Evolutionary conservation across 1,284 basidiomycete genomes (phyloP).

Genomic region (Amylostereum areolatum): DNA sequence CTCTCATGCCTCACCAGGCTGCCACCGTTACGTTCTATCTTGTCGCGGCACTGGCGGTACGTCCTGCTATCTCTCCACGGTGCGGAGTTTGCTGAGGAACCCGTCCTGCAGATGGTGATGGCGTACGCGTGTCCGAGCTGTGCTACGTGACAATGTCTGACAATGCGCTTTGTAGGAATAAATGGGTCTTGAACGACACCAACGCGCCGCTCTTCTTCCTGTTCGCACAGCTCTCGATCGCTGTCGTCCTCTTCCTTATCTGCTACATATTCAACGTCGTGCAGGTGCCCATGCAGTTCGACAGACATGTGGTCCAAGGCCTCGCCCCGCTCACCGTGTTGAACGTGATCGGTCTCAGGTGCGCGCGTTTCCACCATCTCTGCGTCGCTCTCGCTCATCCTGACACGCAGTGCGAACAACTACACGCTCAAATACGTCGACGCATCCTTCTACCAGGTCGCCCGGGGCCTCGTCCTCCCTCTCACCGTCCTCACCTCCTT

Average conservation of each 20-base stretch:
- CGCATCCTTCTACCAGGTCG: conserved; percentile 88
- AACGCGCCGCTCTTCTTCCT: conserved; percentile 79
- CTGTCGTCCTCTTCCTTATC: conserved; percentile 65
- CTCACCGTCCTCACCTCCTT: conserved; percentile 81
- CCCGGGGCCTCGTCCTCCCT: conserved; percentile 80
- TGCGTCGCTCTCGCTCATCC: not conserved
- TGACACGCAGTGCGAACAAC: conserved; percentile 52
- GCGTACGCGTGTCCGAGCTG: conserved; percentile 43
- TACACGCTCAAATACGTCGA: conserved; percentile 90
- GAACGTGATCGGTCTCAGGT: conserved; percentile 80
- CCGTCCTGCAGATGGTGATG: conserved; percentile 69
- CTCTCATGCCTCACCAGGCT: no score
- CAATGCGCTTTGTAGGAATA: conserved; percentile 70
- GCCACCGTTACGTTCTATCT: conserved; percentile 74
- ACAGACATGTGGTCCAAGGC: conserved; percentile 59
- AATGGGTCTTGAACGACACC: conserved; percentile 73
- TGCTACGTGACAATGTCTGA: no score
- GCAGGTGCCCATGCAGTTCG: conserved; percentile 55
- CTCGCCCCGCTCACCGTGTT: conserved; percentile 68
- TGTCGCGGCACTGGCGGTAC: conserved; percentile 73
- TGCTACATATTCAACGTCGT: conserved; percentile 59
- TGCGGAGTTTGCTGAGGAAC: no score
- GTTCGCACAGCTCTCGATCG: conserved; percentile 74
- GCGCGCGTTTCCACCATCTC: conserved; percentile 16
- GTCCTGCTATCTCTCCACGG: conserved; percentile 30